phyloP scores from a whole-genome alignment of 176 grass and related monocot species.

The Tillandsia leiboldiana region DNA sequence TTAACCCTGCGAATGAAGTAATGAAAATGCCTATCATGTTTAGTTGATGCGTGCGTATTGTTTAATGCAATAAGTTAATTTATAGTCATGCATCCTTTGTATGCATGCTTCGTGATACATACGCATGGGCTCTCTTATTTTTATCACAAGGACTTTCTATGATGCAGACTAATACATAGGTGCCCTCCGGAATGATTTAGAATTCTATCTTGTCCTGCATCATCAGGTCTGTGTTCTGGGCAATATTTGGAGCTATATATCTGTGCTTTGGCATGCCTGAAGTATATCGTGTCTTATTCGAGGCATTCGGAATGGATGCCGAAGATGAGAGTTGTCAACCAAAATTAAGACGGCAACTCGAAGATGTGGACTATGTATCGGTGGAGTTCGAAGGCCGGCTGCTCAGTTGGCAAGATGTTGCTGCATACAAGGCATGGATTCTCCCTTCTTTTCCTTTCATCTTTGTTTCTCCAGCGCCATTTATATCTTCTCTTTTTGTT shows the following conservation, averaged over 20 bases:
- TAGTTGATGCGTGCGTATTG: no score
- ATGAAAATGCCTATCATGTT: no score
- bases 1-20: no score
- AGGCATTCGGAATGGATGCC: slow-evolving; percentile 91
- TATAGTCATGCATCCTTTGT: no score
- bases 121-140: neutral
- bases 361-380: slow-evolving; percentile 98
- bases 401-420: slow-evolving; percentile 80
- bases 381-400: slow-evolving; percentile 85
- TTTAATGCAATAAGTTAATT: no score
- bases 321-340: slow-evolving; percentile 89
- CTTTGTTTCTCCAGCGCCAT: neutral
- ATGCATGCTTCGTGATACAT: no score
- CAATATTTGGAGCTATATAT: slow-evolving; percentile 98
- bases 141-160: neutral
- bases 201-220: neutral
- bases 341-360: slow-evolving; percentile 80
- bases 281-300: slow-evolving; percentile 94
- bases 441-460: neutral
- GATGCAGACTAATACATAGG: neutral
- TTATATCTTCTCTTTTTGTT: neutral
- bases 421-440: slow-evolving; percentile 63
- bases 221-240: slow-evolving; percentile 87
- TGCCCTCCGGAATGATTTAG: neutral
- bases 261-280: slow-evolving; percentile 98